A percentile compares a stretch with the other conserved stretches of the same genome.
phyloP scores from a whole-genome alignment of 495 filamentous ascomycete species.

The Letharia columbiana region DNA sequence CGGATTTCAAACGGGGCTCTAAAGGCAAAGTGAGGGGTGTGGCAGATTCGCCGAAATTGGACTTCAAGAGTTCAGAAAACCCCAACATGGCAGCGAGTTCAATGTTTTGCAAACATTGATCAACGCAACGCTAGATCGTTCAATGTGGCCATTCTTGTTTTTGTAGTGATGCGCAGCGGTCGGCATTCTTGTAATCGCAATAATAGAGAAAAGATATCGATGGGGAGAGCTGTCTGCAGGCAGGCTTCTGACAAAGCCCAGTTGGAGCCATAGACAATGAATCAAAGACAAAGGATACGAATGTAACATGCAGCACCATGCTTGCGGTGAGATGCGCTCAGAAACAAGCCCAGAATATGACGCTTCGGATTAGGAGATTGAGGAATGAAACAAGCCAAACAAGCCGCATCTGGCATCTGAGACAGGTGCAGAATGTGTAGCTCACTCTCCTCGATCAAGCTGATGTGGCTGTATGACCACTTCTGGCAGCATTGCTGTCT shows the following conservation, averaged over 20 bases:
- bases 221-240: background rate
- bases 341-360: background rate
- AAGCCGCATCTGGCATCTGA: background rate
- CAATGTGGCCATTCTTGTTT: background rate
- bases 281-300: background rate
- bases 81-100: background rate
- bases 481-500: background rate
- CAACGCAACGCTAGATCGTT: background rate
- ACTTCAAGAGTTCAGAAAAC: background rate
- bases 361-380: background rate
- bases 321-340: background rate
- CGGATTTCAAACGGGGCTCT: constrained; percentile 6
- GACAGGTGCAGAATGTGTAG: background rate
- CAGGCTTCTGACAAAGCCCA: background rate
- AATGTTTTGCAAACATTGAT: background rate
- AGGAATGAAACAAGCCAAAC: background rate
- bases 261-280: background rate
- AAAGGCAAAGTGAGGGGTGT: background rate
- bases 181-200: background rate
- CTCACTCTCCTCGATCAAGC: no score
- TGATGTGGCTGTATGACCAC: no score
- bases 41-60: constrained; percentile 4
- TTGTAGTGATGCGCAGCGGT: background rate
- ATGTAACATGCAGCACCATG: background rate
- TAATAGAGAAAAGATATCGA: background rate